Base-by-base conservation (phyloP, 169 alveolate genomes). In the Blepharisma undulans region DNA sequence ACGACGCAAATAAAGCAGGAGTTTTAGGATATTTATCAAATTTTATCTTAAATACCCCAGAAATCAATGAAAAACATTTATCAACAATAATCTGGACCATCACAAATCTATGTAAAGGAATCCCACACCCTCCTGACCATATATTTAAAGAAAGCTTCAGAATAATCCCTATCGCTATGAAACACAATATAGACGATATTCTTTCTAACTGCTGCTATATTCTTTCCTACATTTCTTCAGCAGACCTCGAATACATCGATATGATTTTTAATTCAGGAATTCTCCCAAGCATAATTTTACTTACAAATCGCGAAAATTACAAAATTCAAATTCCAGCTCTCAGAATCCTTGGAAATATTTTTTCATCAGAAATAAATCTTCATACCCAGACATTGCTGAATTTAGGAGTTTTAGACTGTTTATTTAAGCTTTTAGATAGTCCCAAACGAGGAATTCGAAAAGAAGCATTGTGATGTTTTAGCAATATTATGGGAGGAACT, bases 381-480 rank as follows among this genome's bases (percentile, higher is more conserved):
- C 99, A 99, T 90, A 99, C 99, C 32, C 98, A 98, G 91, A 94
- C 95, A 60, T 98, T 98, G 76, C 93, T 99, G 25, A 96, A 97
- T 71, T 95, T 97, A 86, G 99, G 99, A 21, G 98, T 98, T 29
- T 96, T 98, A 32, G 97, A 97, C 4, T 82, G 93, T 61, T 94
- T 99, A 77, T 93, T 95, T 79, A 93, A 93, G 72, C 96, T 98
- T 36, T 90, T 98, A 32, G 94, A 95, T 85, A 96, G 98, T 60
- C 95, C 97, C n/a, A 98, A 97, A 94, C 98, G 97, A 95, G 95
- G 98, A 29, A 96, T 99, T 19, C 97, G 98, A 90, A 99, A 99
- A 96, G 99, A 99, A 93, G 99, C 99, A 22, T 98, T 99, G 92
- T 99, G 99, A 99, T 96, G 99, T 4, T 92, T 99, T 22, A 97